A percentile compares a stretch with the other conserved stretches of the same genome.
Evolutionary conservation across 345 rosid genomes (phyloP).

Genomic region (Eucalyptus fibrosa): DNA sequence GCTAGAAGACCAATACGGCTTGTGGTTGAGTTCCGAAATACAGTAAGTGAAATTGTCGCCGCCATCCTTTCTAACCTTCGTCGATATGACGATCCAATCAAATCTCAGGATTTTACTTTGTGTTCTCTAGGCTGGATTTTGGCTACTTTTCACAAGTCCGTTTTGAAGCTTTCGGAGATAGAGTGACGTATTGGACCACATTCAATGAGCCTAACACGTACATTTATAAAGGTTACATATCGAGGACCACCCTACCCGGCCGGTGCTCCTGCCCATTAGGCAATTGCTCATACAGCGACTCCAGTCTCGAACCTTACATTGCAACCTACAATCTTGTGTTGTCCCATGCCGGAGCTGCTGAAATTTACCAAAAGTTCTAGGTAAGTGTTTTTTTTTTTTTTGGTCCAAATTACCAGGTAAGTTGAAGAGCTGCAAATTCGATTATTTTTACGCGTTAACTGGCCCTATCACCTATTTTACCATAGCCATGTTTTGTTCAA

Average conservation of each 20-base stretch:
- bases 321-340: slow-evolving; percentile 40
- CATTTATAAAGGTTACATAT: slow-evolving; percentile 4
- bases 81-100: not conserved
- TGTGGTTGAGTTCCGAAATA: slow-evolving; percentile 8
- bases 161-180: slow-evolving; percentile 42
- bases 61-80: not conserved
- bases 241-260: slow-evolving; percentile 19
- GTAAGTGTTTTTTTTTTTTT: not conserved
- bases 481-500: not conserved
- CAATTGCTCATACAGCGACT: slow-evolving; percentile 36
- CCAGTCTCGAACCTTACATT: slow-evolving; percentile 36
- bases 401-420: not conserved
- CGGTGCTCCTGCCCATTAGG: slow-evolving; percentile 35
- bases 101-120: not conserved
- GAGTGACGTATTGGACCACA: slow-evolving; percentile 50
- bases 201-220: slow-evolving; percentile 41
- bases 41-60: not conserved
- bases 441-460: not conserved
- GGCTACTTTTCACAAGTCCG: slow-evolving; percentile 32
- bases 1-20: slow-evolving; percentile 3
- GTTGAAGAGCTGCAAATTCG: not conserved
- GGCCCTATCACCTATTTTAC: not conserved
- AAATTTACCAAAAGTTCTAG: slow-evolving; percentile 3
- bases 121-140: slow-evolving; percentile 34
- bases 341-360: slow-evolving; percentile 6